Conservation (phyloP, 1,284 basidiomycete species). For the Mycosarcoma mackinlayi region DNA sequence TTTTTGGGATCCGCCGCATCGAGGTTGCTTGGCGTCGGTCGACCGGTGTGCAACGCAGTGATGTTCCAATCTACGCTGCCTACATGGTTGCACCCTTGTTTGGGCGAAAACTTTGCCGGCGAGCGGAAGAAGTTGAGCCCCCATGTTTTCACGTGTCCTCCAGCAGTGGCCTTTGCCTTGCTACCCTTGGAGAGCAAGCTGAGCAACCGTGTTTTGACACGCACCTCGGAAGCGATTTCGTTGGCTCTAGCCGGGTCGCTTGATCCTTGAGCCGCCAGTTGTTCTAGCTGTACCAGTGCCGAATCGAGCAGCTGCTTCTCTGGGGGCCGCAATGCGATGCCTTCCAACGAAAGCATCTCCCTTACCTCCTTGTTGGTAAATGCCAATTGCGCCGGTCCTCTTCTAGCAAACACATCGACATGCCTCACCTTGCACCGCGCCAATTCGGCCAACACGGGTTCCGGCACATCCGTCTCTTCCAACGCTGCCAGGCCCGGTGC, state of each 20-base stretch:
- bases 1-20: conserved; percentile 34
- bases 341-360: conserved; percentile 84
- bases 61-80: conserved; percentile 53
- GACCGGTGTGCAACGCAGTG: conserved; percentile 29
- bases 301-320: conserved; percentile 66
- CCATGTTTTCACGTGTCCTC: conserved; percentile 46
- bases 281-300: conserved; percentile 57
- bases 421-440: conserved; percentile 76
- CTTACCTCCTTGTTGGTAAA: conserved; percentile 95
- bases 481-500: conserved; percentile 72
- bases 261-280: conserved; percentile 29
- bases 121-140: conserved; percentile 59
- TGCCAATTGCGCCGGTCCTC: conserved; percentile 88
- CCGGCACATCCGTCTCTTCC: conserved; percentile 82
- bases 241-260: conserved; percentile 11
- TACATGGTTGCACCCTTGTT: conserved; percentile 7
- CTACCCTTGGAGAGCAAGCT: conserved; percentile 79
- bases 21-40: conserved; percentile 22
- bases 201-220: conserved; percentile 71
- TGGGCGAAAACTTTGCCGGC: conserved; percentile 49
- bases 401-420: conserved; percentile 84
- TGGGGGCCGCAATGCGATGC: conserved; percentile 75
- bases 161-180: conserved; percentile 66
- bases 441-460: conserved; percentile 79
- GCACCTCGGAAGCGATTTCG: conserved; percentile 48